Base-by-base conservation (phyloP, 768 basidiomycete species). In the Tubosaeta brunneosetosa region DNA sequence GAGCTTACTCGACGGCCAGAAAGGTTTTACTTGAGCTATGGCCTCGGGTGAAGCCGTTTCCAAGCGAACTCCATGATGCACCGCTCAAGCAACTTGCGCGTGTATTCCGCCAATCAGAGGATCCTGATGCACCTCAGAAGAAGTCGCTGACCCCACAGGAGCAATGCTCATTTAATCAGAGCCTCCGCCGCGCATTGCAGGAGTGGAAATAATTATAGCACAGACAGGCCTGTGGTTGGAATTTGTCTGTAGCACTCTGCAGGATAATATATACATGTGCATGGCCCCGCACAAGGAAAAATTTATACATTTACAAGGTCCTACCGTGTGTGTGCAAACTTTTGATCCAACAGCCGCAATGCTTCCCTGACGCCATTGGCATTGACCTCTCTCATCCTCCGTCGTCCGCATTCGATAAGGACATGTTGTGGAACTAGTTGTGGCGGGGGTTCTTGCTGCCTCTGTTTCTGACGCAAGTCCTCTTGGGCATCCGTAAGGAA, bases 331-430 rank as follows among this genome's bases (percentile, higher is more conserved):
- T 72, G 73, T 52, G 75, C 70, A 67, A 80, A 80, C 59, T 80
- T 85, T 41, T 79, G 71, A 62, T 93, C 89, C 34, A 93, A 74
- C 25, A 92, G 66, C 53, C 84, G 82, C 22, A 92, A 68, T 6
- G 89, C 90, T 57, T 90, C 86, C 47, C 74, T 80, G 27, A 93
- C 86, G 16, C 82, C 86, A 51, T 86, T 85, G 16, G 82, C 73
- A 55, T 81, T 80, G 13, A 92, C 91, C 64, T 86, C 82, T 22
- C 81, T 79, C 43, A 88, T 66, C 44, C 65, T 72, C 52, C 79
- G 75, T 47, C 76, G 79, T n/a, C 84, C 84, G 64, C 85, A 87
- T 55, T 77, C 76, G 36, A 84, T 66, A 37, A 83, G 67, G 7
- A 85, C 73, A 40, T 86, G 83, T 55, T 85, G 78, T 3, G 84